Conservation (phyloP, 306 rosid genomes). For the Dalbergia cochinchinensis region DNA sequence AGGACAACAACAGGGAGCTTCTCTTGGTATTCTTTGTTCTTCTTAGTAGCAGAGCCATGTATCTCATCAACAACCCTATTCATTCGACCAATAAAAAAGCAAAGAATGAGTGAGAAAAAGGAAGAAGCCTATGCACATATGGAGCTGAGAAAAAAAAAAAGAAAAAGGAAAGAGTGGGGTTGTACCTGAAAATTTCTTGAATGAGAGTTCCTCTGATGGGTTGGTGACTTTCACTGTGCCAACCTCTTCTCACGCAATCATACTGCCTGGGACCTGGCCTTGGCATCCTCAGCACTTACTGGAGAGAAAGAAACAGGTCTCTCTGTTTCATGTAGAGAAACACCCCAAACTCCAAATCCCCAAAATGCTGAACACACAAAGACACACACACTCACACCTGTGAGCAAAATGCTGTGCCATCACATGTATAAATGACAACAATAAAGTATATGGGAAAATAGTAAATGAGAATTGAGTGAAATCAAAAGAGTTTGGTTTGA, state of each 20-base stretch:
- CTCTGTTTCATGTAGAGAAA: conserved; percentile 45
- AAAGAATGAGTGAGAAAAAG: conserved; percentile 18
- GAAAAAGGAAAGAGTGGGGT: neutral
- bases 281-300: conserved; percentile 57
- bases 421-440: conserved; percentile 17
- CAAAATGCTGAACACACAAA: conserved; percentile 27
- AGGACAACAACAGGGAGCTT: conserved; percentile 84
- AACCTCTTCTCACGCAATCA: conserved; percentile 81
- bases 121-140: neutral
- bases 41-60: conserved; percentile 66
- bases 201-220: conserved; percentile 87
- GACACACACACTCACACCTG: neutral
- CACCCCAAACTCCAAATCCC: conserved; percentile 14
- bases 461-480: neutral
- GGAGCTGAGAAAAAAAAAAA: too few relatives aligned
- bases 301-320: conserved; percentile 9
- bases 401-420: conserved; percentile 53
- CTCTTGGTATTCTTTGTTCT: conserved; percentile 87
- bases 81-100: neutral
- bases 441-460: neutral
- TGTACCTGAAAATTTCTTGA: conserved; percentile 85
- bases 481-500: conserved; percentile 46
- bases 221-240: conserved; percentile 87
- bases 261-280: conserved; percentile 79
- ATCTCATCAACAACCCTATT: conserved; percentile 72